Percentiles rank a stretch among this genome's conserved stretches.
Evolutionary conservation across 768 basidiomycete genomes (phyloP).

Genomic region (Amyloporia xantha): DNA sequence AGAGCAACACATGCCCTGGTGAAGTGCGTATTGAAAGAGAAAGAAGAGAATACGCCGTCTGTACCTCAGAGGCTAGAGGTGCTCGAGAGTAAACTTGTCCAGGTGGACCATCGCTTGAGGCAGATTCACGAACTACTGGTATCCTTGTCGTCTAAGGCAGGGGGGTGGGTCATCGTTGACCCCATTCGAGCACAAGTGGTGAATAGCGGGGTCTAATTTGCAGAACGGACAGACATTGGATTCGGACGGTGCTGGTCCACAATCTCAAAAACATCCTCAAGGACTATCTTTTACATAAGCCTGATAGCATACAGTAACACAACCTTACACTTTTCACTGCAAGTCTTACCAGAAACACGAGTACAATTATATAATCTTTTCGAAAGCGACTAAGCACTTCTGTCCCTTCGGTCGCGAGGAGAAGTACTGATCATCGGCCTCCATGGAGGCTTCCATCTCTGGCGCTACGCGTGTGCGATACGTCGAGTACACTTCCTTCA

Average conservation of each 20-base stretch:
- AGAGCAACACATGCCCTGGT: not conserved
- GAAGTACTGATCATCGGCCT: constrained; percentile 15
- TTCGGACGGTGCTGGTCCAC: no score
- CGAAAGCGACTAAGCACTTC: constrained; percentile 16
- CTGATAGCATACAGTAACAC: no score
- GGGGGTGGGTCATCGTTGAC: no score
- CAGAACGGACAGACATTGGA: no score
- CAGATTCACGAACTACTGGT: not conserved
- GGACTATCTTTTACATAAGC: no score
- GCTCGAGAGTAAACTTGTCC: not conserved
- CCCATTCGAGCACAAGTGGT: no score
- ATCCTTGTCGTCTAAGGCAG: no score
- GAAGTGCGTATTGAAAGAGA: not conserved
- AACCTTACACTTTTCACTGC: no score
- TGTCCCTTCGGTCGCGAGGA: constrained; percentile 16
- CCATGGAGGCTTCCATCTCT: constrained; percentile 17
- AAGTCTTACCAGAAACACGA: no score
- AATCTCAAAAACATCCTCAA: no score
- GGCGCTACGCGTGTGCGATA: constrained; percentile 13
- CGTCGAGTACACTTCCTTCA: constrained; percentile 14
- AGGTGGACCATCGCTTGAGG: not conserved
- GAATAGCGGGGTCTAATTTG: no score
- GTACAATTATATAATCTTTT: constrained; percentile 10
- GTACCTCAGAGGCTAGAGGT: not conserved
- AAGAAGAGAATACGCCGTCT: not conserved